These are phyloP conservation scores for Macroventuria anomochaeta DNA, from an alignment of 2,329 filamentous ascomycete genomes.

Conservation along the genomic window DNA sequence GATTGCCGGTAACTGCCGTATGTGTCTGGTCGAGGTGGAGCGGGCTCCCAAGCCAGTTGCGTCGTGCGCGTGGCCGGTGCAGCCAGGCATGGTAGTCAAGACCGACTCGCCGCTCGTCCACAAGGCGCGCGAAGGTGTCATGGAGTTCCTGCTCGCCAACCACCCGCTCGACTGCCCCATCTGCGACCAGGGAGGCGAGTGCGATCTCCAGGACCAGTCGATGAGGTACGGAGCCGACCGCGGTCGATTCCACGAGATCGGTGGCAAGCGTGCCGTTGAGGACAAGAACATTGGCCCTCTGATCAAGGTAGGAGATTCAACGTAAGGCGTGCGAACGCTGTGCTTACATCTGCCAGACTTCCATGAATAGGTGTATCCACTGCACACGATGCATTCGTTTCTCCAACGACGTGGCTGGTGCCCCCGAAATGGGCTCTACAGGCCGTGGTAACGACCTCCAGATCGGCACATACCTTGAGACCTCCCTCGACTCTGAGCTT, in stretches of 20 bases:
- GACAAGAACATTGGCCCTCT: slow-evolving; percentile 99
- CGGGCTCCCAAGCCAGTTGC: slow-evolving; percentile 94
- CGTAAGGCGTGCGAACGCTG: background rate
- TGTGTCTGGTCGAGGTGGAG: slow-evolving; percentile 99
- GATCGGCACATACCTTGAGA: slow-evolving; percentile 97
- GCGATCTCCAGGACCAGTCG: slow-evolving; percentile 98
- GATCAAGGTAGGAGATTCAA: slow-evolving; percentile 68
- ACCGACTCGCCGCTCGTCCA: slow-evolving; percentile 95
- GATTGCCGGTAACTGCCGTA: slow-evolving; percentile 99
- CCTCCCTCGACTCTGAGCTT: slow-evolving; percentile 90
- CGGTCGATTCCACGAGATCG: slow-evolving; percentile 94
- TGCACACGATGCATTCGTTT: slow-evolving; percentile 98
- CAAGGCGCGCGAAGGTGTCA: slow-evolving; percentile 97
- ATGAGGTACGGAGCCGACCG: slow-evolving; percentile 98
- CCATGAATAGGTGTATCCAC: slow-evolving; percentile 99
- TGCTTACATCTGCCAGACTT: slow-evolving; percentile 66
- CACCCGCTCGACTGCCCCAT: slow-evolving; percentile 96
- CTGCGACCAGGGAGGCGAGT: slow-evolving; percentile 98
- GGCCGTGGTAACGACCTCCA: slow-evolving; percentile 97
- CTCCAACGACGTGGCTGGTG: slow-evolving; percentile 95
- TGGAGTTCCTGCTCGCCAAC: slow-evolving; percentile 97
- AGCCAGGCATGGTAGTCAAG: slow-evolving; percentile 99
- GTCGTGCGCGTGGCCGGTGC: slow-evolving; percentile 98
- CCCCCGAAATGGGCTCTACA: slow-evolving; percentile 90
- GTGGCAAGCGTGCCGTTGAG: slow-evolving; percentile 95